Conservation (phyloP, 2,329 filamentous ascomycete genomes). For the Neonectria punicea region DNA sequence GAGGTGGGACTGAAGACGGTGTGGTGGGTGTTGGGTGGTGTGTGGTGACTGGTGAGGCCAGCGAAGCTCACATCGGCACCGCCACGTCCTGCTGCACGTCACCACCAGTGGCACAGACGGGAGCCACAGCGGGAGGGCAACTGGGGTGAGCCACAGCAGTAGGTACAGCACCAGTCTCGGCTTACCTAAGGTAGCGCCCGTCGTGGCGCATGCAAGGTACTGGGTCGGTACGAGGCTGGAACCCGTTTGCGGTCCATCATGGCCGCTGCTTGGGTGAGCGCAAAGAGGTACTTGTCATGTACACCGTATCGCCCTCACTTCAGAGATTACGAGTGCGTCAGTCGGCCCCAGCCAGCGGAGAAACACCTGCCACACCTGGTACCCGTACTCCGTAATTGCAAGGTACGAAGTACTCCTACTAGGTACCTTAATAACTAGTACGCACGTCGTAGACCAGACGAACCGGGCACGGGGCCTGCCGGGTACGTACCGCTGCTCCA, state of each 20-base stretch:
- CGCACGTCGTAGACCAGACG: constrained; percentile 11
- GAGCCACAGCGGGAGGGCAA: constrained; percentile 18
- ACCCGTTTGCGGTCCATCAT: not conserved
- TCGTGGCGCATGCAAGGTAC: not conserved
- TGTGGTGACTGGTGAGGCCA: constrained; percentile 43
- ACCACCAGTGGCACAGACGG: not conserved
- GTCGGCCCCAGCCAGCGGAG: constrained; percentile 11
- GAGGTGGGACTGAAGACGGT: constrained; percentile 29
- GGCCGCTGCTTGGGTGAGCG: not conserved
- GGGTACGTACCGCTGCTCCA: constrained; percentile 16
- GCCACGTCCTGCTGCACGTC: constrained; percentile 33
- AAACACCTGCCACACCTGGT: not conserved
- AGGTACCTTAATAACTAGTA: too few relatives aligned
- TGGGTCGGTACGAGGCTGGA: not conserved
- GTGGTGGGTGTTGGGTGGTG: constrained; percentile 15
- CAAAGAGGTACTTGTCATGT: constrained; percentile 10
- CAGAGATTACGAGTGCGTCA: constrained; percentile 26
- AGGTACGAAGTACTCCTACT: not conserved
- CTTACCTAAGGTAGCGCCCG: not conserved
- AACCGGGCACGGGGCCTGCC: constrained; percentile 19
- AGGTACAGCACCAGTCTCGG: not conserved
- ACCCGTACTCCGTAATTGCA: not conserved
- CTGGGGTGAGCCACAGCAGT: not conserved
- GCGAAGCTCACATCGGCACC: constrained; percentile 43
- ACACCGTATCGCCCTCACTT: constrained; percentile 2